phyloP scores from a whole-genome alignment of 1,139 yeast genomes.

The Suhomyces anneliseae region DNA sequence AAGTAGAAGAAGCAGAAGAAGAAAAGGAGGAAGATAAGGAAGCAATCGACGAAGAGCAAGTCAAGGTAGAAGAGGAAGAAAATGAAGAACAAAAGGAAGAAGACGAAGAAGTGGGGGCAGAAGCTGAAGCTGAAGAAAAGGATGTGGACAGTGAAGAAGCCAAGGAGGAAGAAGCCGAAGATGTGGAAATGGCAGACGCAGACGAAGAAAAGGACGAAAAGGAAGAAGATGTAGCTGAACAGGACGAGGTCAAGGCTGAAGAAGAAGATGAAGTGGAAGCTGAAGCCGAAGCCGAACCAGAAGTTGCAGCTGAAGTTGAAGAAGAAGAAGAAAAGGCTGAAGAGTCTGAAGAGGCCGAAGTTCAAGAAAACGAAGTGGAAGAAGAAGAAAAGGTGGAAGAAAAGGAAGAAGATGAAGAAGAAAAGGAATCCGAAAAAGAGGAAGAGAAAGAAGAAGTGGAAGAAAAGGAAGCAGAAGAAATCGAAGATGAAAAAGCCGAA shows the following conservation, averaged over 20 bases:
- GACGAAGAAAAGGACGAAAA: constrained; percentile 1
- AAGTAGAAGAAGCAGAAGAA: not conserved
- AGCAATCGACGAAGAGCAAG: not conserved
- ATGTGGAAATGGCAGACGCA: constrained; percentile 1
- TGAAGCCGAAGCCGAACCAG: constrained; percentile 14
- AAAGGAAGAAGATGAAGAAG: not conserved
- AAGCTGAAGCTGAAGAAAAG: not conserved
- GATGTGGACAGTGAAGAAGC: constrained; percentile 1
- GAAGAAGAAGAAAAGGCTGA: not conserved
- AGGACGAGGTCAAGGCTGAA: not conserved
- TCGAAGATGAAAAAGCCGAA: not conserved
- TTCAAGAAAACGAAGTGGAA: not conserved
- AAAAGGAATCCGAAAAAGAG: not conserved
- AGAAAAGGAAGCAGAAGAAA: not conserved
- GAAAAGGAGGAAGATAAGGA: not conserved
- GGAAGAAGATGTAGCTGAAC: constrained; percentile 1
- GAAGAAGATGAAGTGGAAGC: constrained; percentile 11
- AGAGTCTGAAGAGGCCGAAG: not conserved
- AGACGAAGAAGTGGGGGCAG: not conserved
- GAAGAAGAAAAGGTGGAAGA: constrained; percentile 1
- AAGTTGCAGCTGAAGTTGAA: not conserved
- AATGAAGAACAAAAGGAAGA: not conserved
- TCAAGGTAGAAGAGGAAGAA: constrained; percentile 2
- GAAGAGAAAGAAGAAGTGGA: constrained; percentile 19
- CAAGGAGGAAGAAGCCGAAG: not conserved